These are phyloP conservation scores for Erucastrum elatum DNA, from an alignment of 345 rosid species.

Conservation along the genomic window DNA sequence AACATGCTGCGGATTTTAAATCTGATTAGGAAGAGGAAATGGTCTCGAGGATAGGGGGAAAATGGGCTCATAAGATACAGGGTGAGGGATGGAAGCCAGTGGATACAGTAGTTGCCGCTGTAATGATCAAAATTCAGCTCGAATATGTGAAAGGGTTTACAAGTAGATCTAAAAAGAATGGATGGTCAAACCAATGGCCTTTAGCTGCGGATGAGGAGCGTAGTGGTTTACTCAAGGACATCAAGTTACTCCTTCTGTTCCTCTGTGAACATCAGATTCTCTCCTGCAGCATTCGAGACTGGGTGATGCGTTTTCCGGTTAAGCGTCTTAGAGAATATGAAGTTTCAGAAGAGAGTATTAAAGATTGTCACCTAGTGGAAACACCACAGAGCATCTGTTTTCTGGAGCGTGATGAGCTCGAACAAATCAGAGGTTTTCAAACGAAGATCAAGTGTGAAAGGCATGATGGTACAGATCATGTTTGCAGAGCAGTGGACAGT, in stretches of 20 bases:
- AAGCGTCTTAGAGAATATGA: not conserved
- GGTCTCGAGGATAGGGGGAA: not conserved
- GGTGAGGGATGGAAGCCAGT: constrained; percentile 25
- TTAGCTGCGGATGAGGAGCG: constrained; percentile 20
- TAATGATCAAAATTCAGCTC: constrained; percentile 15
- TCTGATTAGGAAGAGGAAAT: not conserved
- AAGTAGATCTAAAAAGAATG: constrained; percentile 5
- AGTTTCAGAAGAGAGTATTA: not conserved
- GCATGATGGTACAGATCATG: constrained; percentile 9
- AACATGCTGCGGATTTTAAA: constrained; percentile 18
- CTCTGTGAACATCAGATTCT: not conserved
- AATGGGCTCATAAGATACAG: constrained; percentile 6
- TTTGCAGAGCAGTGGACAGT: constrained; percentile 24
- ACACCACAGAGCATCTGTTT: constrained; percentile 36
- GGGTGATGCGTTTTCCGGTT: constrained; percentile 5
- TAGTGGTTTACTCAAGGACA: constrained; percentile 11
- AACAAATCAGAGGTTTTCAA: not conserved
- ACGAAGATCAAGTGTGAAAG: constrained; percentile 6
- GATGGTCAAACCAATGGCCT: constrained; percentile 34
- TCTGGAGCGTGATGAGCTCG: constrained; percentile 19
- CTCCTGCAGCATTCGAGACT: constrained; percentile 18
- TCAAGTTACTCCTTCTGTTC: constrained; percentile 6
- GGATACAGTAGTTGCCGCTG: constrained; percentile 19
- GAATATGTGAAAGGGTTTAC: constrained; percentile 10
- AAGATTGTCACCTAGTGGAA: not conserved